These are phyloP conservation scores for Ascoidea rubescens DNA, from an alignment of 805 yeast species.

Conservation along the genomic window DNA sequence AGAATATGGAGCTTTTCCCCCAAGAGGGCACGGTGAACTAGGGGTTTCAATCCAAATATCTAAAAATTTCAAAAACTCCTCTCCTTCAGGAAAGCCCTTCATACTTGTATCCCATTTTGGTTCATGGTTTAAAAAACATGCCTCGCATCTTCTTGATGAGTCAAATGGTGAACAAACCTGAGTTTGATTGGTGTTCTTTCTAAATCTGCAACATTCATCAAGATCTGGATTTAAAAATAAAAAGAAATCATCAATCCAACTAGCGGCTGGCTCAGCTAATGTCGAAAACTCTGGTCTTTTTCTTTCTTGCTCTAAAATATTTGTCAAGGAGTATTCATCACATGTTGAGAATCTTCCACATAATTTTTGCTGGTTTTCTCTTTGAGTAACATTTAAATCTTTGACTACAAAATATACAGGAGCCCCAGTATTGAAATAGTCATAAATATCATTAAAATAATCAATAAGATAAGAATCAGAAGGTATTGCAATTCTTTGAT, in stretches of 20 bases:
- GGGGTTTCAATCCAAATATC: slow-evolving; percentile 72
- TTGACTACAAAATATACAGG: slow-evolving; percentile 81
- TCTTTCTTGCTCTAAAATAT: slow-evolving; percentile 74
- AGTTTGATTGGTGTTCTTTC: slow-evolving; percentile 29
- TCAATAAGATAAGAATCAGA: slow-evolving; percentile 65
- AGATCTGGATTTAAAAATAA: slow-evolving; percentile 78
- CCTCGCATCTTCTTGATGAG: slow-evolving; percentile 57
- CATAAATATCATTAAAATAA: slow-evolving; percentile 66
- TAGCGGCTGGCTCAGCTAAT: slow-evolving; percentile 70
- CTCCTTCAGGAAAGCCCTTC: slow-evolving; percentile 70
- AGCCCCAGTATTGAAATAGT: slow-evolving; percentile 75
- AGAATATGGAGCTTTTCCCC: slow-evolving; percentile 89
- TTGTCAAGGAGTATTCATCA: slow-evolving; percentile 62
- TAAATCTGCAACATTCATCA: slow-evolving; percentile 73
- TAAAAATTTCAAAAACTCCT: slow-evolving; percentile 58
- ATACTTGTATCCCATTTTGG: slow-evolving; percentile 57
- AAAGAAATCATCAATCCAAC: slow-evolving; percentile 88
- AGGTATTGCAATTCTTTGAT: slow-evolving; percentile 83
- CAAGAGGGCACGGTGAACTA: slow-evolving; percentile 86
- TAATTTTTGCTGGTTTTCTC: slow-evolving; percentile 51
- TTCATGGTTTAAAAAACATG: slow-evolving; percentile 49
- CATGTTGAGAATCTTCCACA: slow-evolving; percentile 88
- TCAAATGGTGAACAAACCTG: slow-evolving; percentile 56
- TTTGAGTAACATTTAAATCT: slow-evolving; percentile 45
- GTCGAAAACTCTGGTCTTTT: slow-evolving; percentile 50